Evolutionary conservation across 768 basidiomycete genomes (phyloP).

Genomic region (Boletus reticulatus): DNA sequence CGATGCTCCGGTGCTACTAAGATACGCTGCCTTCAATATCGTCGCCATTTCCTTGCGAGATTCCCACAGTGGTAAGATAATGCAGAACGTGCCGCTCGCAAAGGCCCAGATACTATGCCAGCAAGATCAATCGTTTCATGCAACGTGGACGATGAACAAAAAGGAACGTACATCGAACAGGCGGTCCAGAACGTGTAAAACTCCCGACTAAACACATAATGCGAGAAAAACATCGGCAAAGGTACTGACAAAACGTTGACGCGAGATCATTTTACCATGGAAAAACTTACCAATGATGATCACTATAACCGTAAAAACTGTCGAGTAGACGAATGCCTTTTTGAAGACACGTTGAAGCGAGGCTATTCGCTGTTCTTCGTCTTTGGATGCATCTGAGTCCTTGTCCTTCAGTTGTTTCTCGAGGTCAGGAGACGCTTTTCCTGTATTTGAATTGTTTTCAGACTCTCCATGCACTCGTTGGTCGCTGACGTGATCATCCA

Average conservation of each 20-base stretch:
- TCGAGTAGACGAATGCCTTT: slow-evolving; percentile 34
- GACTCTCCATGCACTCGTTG: background rate
- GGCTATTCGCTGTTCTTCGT: slow-evolving; percentile 7
- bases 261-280: background rate
- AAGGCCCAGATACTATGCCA: slow-evolving; percentile 34
- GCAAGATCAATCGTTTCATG: background rate
- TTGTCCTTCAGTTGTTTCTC: slow-evolving; percentile 12
- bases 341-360: slow-evolving; percentile 31
- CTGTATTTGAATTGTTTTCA: slow-evolving; percentile 11
- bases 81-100: slow-evolving; percentile 36
- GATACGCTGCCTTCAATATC: slow-evolving; percentile 20
- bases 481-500: slow-evolving; percentile 19
- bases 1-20: background rate
- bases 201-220: slow-evolving; percentile 33
- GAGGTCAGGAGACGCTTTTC: slow-evolving; percentile 5
- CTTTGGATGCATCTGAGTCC: background rate
- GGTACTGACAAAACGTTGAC: slow-evolving; percentile 27
- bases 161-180: slow-evolving; percentile 33
- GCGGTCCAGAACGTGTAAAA: slow-evolving; percentile 42
- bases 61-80: slow-evolving; percentile 38
- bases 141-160: background rate
- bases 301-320: slow-evolving; percentile 33
- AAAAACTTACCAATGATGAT: slow-evolving; percentile 30
- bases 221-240: slow-evolving; percentile 39
- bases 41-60: slow-evolving; percentile 31